A percentile compares a stretch with the other conserved stretches of the same genome.
Conservation (phyloP, 2,329 filamentous ascomycete genomes). For the Penicillium sp. region DNA sequence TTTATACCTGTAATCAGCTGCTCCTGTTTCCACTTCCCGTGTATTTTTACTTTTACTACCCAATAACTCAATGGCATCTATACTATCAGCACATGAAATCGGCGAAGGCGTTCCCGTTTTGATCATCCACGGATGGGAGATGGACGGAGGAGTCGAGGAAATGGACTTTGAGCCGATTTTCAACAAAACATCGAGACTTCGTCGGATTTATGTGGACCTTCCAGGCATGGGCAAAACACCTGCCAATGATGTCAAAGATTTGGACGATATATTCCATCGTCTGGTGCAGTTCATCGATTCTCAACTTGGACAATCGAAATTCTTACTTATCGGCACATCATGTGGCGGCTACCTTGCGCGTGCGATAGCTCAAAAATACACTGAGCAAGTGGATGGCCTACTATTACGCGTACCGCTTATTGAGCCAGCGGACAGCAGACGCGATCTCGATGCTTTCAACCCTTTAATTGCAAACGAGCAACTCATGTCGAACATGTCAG, state of each 20-base stretch:
- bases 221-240: neutral
- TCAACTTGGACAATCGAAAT: neutral
- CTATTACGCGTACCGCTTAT: neutral
- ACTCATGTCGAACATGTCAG: neutral
- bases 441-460: neutral
- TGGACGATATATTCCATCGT: neutral
- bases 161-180: neutral
- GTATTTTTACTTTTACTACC: neutral
- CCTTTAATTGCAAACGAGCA: neutral
- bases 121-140: constrained; percentile 1
- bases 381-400: neutral
- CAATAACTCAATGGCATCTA: neutral
- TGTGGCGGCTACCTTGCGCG: neutral
- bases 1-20: neutral
- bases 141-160: neutral
- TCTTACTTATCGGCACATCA: neutral
- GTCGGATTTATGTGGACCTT: neutral
- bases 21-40: neutral
- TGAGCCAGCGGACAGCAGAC: neutral
- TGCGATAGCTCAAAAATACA: neutral
- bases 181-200: neutral
- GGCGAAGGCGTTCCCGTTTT: neutral
- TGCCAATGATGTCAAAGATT: neutral
- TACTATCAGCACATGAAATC: neutral
- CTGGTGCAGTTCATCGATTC: neutral